Conservation (phyloP, 306 rosid genomes). For the Quercus agrifolia region DNA sequence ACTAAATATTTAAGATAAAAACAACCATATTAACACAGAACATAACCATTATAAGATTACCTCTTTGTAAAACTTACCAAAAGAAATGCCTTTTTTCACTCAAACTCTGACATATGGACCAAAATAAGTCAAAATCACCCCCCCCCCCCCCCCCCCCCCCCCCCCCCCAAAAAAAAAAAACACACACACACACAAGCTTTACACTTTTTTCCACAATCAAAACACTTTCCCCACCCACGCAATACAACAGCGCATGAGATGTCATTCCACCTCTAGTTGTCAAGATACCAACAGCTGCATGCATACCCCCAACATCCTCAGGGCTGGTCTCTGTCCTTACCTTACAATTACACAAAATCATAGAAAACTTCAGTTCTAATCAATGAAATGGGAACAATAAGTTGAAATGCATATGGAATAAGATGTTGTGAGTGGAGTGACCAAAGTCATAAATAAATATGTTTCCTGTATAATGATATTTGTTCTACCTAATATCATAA, state of each 20-base stretch:
- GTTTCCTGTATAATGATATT: too few species aligned
- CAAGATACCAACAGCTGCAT: conserved; percentile 94
- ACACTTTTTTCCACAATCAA: conserved; percentile 8
- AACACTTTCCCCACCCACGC: conserved; percentile 99
- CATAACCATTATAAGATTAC: background rate
- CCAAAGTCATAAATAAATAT: background rate
- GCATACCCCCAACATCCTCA: conserved; percentile 98
- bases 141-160: too few species aligned
- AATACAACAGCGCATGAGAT: conserved; percentile 99
- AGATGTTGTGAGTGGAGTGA: background rate
- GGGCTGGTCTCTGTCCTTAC: conserved; percentile 98
- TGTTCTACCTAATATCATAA: too few species aligned
- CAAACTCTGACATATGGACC: background rate
- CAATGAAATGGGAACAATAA: background rate
- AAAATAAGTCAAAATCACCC: background rate
- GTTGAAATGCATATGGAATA: background rate
- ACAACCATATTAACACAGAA: background rate
- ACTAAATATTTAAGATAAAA: background rate
- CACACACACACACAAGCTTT: too few species aligned
- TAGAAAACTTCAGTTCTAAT: conserved; percentile 11
- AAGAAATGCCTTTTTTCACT: background rate
- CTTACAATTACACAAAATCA: conserved; percentile 37
- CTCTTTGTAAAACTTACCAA: background rate
- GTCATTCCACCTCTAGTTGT: conserved; percentile 99
- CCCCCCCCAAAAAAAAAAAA: background rate